Evolutionary conservation across 805 yeast species (phyloP), one percentile per base, ranked within the genome.

Genomic region (Wickerhamiella bombiphila): DNA sequence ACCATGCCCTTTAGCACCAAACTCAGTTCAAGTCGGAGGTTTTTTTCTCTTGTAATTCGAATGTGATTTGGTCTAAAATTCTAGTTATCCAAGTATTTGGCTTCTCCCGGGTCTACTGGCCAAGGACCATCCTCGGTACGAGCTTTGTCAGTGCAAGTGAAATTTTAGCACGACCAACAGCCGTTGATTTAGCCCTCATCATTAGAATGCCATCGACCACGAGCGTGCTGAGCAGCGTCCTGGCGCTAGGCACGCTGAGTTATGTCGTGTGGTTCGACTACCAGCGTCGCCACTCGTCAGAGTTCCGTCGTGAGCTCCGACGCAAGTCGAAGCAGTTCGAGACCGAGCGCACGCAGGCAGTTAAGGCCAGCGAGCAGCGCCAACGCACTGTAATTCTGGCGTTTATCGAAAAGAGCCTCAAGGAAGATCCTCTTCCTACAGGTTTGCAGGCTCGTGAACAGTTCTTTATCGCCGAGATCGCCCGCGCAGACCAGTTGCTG

Each of bases 191-290:
- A n/a, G n/a, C n/a, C n/a, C n/a, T n/a, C n/a, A n/a, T n/a, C n/a
- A n/a, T n/a, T n/a, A 13, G 22, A 38, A 56, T 57, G 61, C 55
- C 60, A n/a, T 53, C 60, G 20, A 52, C 57, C 16, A 33, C 55
- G 18, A 34, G 53, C 25, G 46, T 55, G 36, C 50, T 59, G 13
- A 43, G 57, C 29, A 44, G 57, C 19, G 53, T 49, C 20, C 42
- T 52, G 30, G 51, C 54, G 16, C 49, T 43, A 20, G 44, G 57
- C 29, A 60, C 56, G 28, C 59, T 59, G 17, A 48, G 61, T 14
- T 88, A 91, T 62, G 81, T 88, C 40, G 64, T 74, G 28, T 91
- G 82, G 65, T 93, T 93, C 55, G 99, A 91, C 64, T 80, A 85
- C 67, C 70, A 70, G 61, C 82, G 98, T 64, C 80, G 97, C 64